Percentiles rank a stretch among this genome's conserved stretches.
phyloP scores from a whole-genome alignment of 768 basidiomycete genomes.

The Epithele typhae region DNA sequence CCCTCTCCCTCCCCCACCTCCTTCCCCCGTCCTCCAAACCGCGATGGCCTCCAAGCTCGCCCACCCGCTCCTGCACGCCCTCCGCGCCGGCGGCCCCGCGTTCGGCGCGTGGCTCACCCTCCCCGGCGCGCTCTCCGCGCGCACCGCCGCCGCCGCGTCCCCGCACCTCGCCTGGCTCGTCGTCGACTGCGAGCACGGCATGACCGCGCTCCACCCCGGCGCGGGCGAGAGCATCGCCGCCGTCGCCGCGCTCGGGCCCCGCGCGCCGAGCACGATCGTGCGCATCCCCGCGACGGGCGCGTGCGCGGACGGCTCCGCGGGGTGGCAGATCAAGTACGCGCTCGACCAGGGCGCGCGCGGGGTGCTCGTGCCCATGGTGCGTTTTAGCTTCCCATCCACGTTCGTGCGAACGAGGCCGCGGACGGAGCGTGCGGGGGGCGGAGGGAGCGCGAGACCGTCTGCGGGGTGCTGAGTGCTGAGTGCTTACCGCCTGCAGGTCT shows the following conservation, averaged over 20 bases:
- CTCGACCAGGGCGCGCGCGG: constrained; percentile 66
- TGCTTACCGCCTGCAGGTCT: constrained; percentile 37
- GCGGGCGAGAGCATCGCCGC: constrained; percentile 53
- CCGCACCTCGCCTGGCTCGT: constrained; percentile 57
- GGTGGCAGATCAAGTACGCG: constrained; percentile 71
- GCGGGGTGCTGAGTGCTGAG: no score
- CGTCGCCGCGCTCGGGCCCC: constrained; percentile 41
- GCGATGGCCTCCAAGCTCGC: neutral
- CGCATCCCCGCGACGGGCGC: constrained; percentile 62
- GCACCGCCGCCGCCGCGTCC: constrained; percentile 49
- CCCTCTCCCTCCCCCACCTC: no score
- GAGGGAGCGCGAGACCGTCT: no score
- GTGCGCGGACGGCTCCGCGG: constrained; percentile 41
- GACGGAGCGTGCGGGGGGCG: no score
- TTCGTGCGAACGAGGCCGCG: no score
- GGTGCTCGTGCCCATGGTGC: constrained; percentile 64
- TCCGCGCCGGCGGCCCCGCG: constrained; percentile 54
- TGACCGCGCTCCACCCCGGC: constrained; percentile 50
- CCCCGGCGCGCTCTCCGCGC: constrained; percentile 54
- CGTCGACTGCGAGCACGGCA: constrained; percentile 68
- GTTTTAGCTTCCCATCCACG: no score
- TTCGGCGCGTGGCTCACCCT: constrained; percentile 67
- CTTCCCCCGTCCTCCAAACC: no score
- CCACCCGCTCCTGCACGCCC: constrained; percentile 48
- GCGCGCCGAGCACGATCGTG: constrained; percentile 51